Evolutionary conservation across 2,329 filamentous ascomycete genomes (phyloP).

Genomic region (Macrophomina pseudophaseolina): DNA sequence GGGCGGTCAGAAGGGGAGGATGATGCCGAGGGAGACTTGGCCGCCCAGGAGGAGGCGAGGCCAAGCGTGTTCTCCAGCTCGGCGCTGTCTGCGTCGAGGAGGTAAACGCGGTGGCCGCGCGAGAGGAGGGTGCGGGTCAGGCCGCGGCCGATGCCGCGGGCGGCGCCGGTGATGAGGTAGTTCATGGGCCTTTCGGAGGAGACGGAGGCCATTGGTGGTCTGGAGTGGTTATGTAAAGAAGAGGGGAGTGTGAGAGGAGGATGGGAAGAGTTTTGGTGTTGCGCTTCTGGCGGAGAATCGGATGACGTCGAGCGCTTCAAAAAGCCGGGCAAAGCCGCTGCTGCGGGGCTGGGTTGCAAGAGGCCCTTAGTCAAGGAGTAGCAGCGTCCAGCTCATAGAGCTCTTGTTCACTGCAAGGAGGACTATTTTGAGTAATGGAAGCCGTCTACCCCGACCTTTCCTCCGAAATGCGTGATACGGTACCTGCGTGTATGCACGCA

Average conservation of each 20-base stretch:
- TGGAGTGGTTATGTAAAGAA: not conserved
- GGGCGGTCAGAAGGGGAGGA: constrained; percentile 23
- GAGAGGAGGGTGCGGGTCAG: constrained; percentile 50
- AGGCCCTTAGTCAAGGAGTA: too few relatives aligned
- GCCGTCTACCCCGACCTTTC: too few relatives aligned
- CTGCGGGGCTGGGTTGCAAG: too few relatives aligned
- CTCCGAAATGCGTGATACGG: too few relatives aligned
- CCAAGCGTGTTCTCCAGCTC: constrained; percentile 46
- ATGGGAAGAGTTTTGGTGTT: not conserved
- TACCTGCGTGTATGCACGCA: too few relatives aligned
- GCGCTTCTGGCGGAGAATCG: not conserved
- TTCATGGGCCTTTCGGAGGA: constrained; percentile 28
- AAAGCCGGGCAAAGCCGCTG: not conserved
- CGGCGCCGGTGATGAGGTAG: constrained; percentile 50
- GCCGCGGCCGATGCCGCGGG: constrained; percentile 53
- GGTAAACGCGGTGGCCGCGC: constrained; percentile 51
- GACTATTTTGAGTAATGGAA: too few relatives aligned
- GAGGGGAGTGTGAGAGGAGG: not conserved
- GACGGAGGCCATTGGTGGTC: constrained; percentile 1
- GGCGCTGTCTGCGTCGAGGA: constrained; percentile 50
- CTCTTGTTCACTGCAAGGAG: too few relatives aligned
- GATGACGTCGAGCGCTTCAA: constrained; percentile 1
- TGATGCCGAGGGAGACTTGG: not conserved
- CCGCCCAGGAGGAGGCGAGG: constrained; percentile 31
- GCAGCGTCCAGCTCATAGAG: too few relatives aligned